phyloP scores from a whole-genome alignment of 1,284 basidiomycete genomes.

The Cutaneotrichosporon curvatum region DNA sequence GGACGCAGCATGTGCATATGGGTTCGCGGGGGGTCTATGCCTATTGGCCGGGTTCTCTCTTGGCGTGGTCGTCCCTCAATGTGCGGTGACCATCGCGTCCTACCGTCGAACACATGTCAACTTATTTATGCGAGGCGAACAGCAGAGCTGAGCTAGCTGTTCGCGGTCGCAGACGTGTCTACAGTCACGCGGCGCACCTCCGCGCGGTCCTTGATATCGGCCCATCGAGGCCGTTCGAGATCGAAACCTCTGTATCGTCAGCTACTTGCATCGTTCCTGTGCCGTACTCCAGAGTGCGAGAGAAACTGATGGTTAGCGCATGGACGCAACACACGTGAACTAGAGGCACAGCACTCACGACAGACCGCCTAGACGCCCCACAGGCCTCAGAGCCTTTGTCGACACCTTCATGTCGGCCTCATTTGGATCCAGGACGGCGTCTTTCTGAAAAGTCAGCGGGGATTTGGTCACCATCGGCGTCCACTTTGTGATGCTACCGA shows the following conservation, averaged over 20 bases:
- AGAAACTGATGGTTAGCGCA: constrained; percentile 1
- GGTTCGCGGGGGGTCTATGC: too few species aligned
- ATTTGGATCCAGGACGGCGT: constrained; percentile 53
- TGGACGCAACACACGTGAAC: neutral
- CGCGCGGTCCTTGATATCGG: constrained; percentile 47
- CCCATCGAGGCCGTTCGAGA: constrained; percentile 56
- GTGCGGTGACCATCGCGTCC: too few species aligned
- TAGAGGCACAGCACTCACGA: constrained; percentile 47
- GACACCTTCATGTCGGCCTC: constrained; percentile 30
- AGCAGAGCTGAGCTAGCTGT: too few species aligned
- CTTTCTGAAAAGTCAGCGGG: constrained; percentile 42
- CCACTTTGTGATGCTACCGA: neutral
- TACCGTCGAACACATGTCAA: too few species aligned
- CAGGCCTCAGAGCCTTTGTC: constrained; percentile 53
- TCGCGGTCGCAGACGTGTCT: too few species aligned
- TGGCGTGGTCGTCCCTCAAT: too few species aligned
- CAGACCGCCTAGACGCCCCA: constrained; percentile 60
- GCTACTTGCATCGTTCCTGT: neutral
- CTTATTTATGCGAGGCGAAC: too few species aligned
- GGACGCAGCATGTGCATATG: too few species aligned
- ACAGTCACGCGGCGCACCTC: constrained; percentile 15
- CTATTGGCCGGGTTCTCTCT: too few species aligned
- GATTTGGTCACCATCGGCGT: neutral
- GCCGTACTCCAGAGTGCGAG: constrained; percentile 52
- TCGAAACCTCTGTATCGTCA: constrained; percentile 40